Base-by-base conservation (phyloP, 495 filamentous ascomycete genomes). In the Lasiosphaeria miniovina region DNA sequence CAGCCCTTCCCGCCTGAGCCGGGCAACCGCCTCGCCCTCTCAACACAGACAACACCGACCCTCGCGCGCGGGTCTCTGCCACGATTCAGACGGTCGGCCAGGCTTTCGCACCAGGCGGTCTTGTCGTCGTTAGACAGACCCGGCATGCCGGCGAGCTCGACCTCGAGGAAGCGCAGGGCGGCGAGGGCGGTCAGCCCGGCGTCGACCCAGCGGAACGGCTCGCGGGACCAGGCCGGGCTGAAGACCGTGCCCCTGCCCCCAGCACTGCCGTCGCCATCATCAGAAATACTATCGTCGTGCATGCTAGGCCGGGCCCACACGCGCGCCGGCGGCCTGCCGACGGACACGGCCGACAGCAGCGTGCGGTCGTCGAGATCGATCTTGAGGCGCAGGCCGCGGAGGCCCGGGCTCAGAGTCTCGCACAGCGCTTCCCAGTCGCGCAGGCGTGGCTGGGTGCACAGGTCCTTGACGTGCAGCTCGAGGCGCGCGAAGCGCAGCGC, bases 391-490 rank as follows among this genome's bases (percentile, higher is more conserved):
- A 74, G 49, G 0, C 70, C 70, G 5, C 60, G 49, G 6, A 75
- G 53, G 3, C 70, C 70, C 3, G 17, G 5, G 1, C 61, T 51
- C 70, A 70, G 74, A 1, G 56, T 45, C 17, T 49, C 64, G 57
- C 73, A 77, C 0, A 75, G 54, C 35, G 63, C 64, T 48, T 54
- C 41, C 73, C 74, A 76, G 33, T 65, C 65, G 14, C 45, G 50
- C 49, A 63, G 40, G 15, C 49, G 57, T n/a, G n/a, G 4, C 49
- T 6, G 32, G 12, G 61, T 49, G 9, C 54, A 32, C 36, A 71
- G 58, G 36, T 74, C 67, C n/a, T 63, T 49, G 10, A 57, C 61
- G 12, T 60, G 58, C 4, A 74, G 36, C 49, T 75, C 68, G 4
- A 75, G 54, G 8, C 73, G 52, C 1, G 62, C 69, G 34, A 63